Evolutionary conservation across 768 basidiomycete species (phyloP).

Genomic region (Coprinopsis cinerea): DNA sequence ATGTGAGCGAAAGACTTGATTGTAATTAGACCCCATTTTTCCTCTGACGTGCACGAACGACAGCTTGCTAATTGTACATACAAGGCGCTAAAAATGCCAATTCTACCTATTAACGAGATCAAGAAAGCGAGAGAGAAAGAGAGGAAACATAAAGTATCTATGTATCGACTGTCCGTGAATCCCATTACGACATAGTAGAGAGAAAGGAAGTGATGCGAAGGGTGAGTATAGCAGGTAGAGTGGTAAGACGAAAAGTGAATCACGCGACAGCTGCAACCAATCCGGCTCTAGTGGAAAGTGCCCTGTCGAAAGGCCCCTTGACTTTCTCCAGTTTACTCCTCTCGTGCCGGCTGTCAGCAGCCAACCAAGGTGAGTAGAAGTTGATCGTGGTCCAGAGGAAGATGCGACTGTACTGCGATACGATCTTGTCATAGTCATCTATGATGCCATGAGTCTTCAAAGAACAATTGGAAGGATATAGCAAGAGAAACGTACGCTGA

Average conservation of each 20-base stretch:
- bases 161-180: too few relatives aligned
- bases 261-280: slow-evolving; percentile 1
- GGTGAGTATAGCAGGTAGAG: not conserved
- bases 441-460: slow-evolving; percentile 7
- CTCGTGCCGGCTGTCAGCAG: slow-evolving; percentile 20
- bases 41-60: too few relatives aligned
- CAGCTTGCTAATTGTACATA: too few relatives aligned
- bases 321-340: slow-evolving; percentile 38
- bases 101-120: too few relatives aligned
- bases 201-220: not conserved
- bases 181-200: too few relatives aligned
- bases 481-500: slow-evolving; percentile 36
- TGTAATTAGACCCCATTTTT: too few relatives aligned
- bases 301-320: slow-evolving; percentile 47
- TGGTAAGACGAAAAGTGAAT: not conserved
- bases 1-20: too few relatives aligned
- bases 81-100: too few relatives aligned
- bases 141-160: too few relatives aligned
- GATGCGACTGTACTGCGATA: slow-evolving; percentile 53
- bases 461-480: slow-evolving; percentile 1
- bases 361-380: slow-evolving; percentile 51
- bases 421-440: slow-evolving; percentile 67
- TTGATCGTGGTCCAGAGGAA: slow-evolving; percentile 69
- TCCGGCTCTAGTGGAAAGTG: slow-evolving; percentile 2
- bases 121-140: too few relatives aligned